Conservation (phyloP, 2,329 filamentous ascomycete species). For the Allantophomopsis lycopodina region DNA sequence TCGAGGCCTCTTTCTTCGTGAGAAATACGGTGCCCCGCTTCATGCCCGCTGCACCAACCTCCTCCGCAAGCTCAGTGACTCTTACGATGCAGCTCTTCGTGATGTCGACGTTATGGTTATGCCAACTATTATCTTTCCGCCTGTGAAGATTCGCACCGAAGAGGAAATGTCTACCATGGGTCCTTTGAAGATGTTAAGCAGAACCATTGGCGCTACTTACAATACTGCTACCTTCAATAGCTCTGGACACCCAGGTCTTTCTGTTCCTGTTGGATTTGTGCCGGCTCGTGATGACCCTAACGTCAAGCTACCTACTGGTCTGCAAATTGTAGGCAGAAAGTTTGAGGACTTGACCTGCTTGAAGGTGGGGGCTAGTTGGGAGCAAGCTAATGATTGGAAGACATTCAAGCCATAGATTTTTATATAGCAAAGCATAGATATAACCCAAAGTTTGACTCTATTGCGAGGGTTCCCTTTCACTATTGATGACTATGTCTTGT, state of each 20-base stretch:
- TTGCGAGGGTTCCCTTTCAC: no score
- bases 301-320: constrained; percentile 32
- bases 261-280: constrained; percentile 33
- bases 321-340: constrained; percentile 38
- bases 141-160: constrained; percentile 28
- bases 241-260: constrained; percentile 39
- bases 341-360: constrained; percentile 35
- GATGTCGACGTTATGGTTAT: constrained; percentile 30
- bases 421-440: no score
- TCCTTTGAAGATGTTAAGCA: constrained; percentile 7
- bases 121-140: constrained; percentile 27
- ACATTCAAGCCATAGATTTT: not conserved
- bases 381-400: constrained; percentile 29
- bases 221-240: constrained; percentile 44
- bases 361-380: constrained; percentile 29
- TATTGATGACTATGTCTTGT: no score
- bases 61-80: constrained; percentile 28
- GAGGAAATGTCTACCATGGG: constrained; percentile 17
- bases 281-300: constrained; percentile 22
- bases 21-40: constrained; percentile 26
- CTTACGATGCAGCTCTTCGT: constrained; percentile 26
- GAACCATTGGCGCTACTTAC: constrained; percentile 35
- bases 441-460: no score
- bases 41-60: constrained; percentile 36
- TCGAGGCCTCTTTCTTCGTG: constrained; percentile 31